Evolutionary conservation across 257 asterid species (phyloP).

Genomic region (Fraxinus cuspidata): DNA sequence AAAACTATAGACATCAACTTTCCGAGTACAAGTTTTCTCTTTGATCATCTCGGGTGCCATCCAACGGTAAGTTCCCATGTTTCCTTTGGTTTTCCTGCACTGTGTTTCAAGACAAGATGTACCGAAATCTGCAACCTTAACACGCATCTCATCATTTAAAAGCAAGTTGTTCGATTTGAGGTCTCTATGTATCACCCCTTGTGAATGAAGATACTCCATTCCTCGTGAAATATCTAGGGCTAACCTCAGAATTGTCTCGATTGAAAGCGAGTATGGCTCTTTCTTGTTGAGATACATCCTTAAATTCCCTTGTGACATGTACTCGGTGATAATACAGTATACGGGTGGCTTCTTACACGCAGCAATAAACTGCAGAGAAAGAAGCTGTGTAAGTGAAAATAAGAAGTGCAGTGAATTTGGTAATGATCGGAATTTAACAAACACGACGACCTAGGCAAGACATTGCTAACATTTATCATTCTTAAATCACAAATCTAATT

Average conservation of each 20-base stretch:
- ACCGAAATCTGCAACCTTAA: conserved; percentile 91
- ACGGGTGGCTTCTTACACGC: conserved; percentile 80
- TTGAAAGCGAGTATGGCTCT: conserved; percentile 69
- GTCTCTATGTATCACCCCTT: conserved; percentile 87
- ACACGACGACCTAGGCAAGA: neutral
- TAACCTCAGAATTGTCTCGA: conserved; percentile 52
- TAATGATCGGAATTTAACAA: no score
- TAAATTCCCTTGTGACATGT: conserved; percentile 81
- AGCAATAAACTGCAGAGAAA: conserved; percentile 58
- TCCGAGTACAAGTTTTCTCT: conserved; percentile 63
- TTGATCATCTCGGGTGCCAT: conserved; percentile 95
- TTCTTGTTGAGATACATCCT: conserved; percentile 81
- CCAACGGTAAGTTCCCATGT: conserved; percentile 89
- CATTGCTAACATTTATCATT: neutral
- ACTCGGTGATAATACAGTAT: conserved; percentile 74
- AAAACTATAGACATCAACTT: conserved; percentile 83
- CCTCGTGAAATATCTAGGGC: conserved; percentile 87
- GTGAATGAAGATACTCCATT: conserved; percentile 82
- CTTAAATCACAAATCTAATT: no score
- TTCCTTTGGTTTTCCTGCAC: conserved; percentile 58
- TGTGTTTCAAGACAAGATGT: conserved; percentile 73
- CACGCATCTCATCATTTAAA: conserved; percentile 68
- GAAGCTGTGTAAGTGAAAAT: no score
- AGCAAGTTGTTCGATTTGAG: conserved; percentile 90
- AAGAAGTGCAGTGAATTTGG: no score